Base-by-base conservation (phyloP, 805 yeast species). In the Vanderwaltozyma tropicalis region DNA sequence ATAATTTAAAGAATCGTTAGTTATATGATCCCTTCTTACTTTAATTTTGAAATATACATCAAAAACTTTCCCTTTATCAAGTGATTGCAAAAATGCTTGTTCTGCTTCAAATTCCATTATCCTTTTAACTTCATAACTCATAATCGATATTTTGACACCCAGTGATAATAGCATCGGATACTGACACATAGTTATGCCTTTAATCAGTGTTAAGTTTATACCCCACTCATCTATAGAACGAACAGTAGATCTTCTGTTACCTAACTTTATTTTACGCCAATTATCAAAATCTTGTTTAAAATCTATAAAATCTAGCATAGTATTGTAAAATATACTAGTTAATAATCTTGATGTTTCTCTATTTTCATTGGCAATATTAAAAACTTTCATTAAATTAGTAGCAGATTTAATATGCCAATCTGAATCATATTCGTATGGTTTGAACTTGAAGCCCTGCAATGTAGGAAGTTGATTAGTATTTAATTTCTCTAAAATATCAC, bases 61-160 rank as follows among this genome's bases (percentile, higher is more conserved):
- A 26, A 78, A 60, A 0, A 74, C 73, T 15, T 68, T 64, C 37
- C 78, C 68, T 35, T 72, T 70, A 47, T 80, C 83, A 22, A 86
- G 52, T 0, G 95, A 79, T 37, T 72, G 74, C 29, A 87, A 71
- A 49, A 87, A 87, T 0, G 95, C 95, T 54, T 84, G 89, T 49
- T 86, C 95, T 0, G 95, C 95, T 49, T 80, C 78, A 37, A 80
- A 63, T 49, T 82, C 92, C 95, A 87, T 87, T 37, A 74, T 80
- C 33, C 80, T 60, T 43, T 76, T 71, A 0, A 89, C 86, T 52
- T 86, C 95, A 54, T 83, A 78, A 47, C 84, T 94, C 44, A 89
- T 61, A 2, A 89, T 76, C 0, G 80, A 68, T 2, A 87, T 80
- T 56, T 89, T 89, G 1, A 86, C 72, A 0, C 94, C 96, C 41